Evolutionary conservation across 2,329 filamentous ascomycete species (phyloP), one percentile per base, ranked within the genome.

Genomic region (Aspergillus aculeatus): DNA sequence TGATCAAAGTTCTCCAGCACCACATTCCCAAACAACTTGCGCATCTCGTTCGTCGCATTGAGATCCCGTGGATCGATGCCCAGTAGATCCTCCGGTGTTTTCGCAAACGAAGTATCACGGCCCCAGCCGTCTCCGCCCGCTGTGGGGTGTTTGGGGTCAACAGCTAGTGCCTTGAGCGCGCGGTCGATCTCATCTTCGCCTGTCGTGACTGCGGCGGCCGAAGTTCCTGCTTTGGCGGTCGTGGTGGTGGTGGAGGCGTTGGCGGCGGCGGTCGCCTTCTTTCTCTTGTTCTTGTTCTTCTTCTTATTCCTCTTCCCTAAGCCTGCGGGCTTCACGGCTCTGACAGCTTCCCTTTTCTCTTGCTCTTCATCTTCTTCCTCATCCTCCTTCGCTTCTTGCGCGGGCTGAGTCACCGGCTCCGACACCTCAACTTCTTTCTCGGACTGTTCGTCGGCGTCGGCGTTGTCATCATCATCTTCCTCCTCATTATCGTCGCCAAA

Each of bases 11-110:
- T 80, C 66, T 89, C 85, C 11, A 89, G 69, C 23, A 86, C 86
- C 26, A 86, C 83, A 62, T 83, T 84, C 4, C 89, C 89, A 72
- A 91, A 91, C 0, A 91, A 78, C 64, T 83, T 85, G 59, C 86
- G 89, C 92, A 99, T 97, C 78, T 99, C 95, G 69, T 96, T 96
- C 38, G 89, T 82, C 7, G 91, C 91, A 71, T 94, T 93, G 11
- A 99, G 83, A 67, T 92, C 86, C 65, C 90, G 84, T 0, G 88
- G 85, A 66, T 89, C 87, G 54, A 91, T 79, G 2, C 82, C 77
- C 0, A 91, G 78, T 12, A 89, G 74, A 21, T 81, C 77, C 75
- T 73, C 84, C 62, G 80, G 81, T 52, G 66, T 69, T 59, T 70
- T 75, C 7, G 73, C 63, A 55, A 74, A 77, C 6, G 58, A 61